Conservation (phyloP, 2,329 filamentous ascomycete species). For the Corniculantispora saksenae region DNA sequence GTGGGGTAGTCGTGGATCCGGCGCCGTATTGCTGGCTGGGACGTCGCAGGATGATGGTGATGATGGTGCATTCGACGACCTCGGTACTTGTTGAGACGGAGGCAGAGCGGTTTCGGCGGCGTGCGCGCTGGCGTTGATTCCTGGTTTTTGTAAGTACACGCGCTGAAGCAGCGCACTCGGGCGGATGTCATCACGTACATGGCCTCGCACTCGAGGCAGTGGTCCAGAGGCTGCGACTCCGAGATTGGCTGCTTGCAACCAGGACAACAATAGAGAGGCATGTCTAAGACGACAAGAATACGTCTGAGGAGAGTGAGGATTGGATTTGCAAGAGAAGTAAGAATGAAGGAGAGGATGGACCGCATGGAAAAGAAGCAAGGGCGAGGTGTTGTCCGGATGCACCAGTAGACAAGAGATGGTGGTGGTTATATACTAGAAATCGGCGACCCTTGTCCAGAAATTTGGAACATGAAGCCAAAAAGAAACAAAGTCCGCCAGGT, state of each 20-base stretch:
- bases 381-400: not conserved
- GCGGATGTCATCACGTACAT: not conserved
- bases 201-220: conserved; percentile 16
- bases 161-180: not conserved
- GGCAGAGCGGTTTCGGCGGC: not conserved
- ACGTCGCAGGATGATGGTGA: conserved; percentile 9
- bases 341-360: not conserved
- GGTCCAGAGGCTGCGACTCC: conserved; percentile 14
- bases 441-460: not conserved
- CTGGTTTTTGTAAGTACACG: not conserved
- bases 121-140: conserved; percentile 12
- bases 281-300: not conserved
- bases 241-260: conserved; percentile 18
- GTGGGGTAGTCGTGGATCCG: not conserved
- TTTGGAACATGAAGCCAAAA: not conserved
- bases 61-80: conserved; percentile 8
- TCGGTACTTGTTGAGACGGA: not conserved
- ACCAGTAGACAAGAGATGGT: no score
- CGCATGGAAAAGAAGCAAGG: not conserved
- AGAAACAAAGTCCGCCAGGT: not conserved
- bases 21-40: conserved; percentile 14
- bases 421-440: not conserved
- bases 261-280: conserved; percentile 17
- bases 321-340: not conserved
- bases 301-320: not conserved